Conservation (phyloP, 768 basidiomycete species). For the Rhizopogon rudus region DNA sequence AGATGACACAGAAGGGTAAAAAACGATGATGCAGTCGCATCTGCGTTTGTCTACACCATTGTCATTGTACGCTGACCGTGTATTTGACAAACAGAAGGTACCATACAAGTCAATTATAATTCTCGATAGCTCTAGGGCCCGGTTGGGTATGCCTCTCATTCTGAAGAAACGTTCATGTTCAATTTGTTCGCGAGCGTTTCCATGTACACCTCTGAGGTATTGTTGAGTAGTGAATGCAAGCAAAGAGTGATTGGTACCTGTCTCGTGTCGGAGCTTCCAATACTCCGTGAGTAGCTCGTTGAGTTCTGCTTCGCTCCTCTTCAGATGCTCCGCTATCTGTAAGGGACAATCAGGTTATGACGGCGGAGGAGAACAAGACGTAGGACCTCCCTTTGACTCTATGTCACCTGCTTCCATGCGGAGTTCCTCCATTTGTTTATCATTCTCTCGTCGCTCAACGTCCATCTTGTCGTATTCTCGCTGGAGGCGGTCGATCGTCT, state of each 20-base stretch:
- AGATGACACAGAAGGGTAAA: slow-evolving; percentile 31
- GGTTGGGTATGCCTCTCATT: slow-evolving; percentile 5
- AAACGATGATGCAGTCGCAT: slow-evolving; percentile 12
- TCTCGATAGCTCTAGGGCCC: background rate
- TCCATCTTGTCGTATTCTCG: slow-evolving; percentile 78
- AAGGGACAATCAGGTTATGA: background rate
- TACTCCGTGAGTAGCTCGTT: slow-evolving; percentile 80
- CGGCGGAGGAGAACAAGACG: background rate
- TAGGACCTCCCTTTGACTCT: slow-evolving; percentile 50
- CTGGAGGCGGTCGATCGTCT: slow-evolving; percentile 71
- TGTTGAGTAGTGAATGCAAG: background rate
- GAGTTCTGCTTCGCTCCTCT: slow-evolving; percentile 71
- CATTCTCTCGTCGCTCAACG: slow-evolving; percentile 70
- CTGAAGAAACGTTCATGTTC: slow-evolving; percentile 45
- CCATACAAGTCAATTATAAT: background rate
- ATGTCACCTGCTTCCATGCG: slow-evolving; percentile 64
- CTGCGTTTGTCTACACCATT: background rate
- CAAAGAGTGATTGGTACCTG: slow-evolving; percentile 41
- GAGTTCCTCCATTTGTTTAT: slow-evolving; percentile 73
- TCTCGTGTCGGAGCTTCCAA: slow-evolving; percentile 72
- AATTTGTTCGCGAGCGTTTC: slow-evolving; percentile 80
- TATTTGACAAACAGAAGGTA: background rate
- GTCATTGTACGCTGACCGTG: background rate
- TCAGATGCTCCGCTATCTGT: slow-evolving; percentile 77
- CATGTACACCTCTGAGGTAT: slow-evolving; percentile 71